Conservation (phyloP, 225 moss, liverwort and hornwort species). For the Pseudisothecium myosuroides region DNA sequence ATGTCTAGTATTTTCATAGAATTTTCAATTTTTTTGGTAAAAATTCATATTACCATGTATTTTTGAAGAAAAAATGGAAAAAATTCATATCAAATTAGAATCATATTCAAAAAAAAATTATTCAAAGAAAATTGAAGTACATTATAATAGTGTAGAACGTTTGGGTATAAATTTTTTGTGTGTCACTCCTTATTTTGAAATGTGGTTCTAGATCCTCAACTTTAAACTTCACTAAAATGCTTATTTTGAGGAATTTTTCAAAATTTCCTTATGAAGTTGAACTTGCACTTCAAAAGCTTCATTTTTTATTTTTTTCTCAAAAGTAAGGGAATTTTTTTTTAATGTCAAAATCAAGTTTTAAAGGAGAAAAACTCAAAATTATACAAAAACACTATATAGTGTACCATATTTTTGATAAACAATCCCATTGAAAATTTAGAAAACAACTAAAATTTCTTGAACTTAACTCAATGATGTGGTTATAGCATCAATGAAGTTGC, state of each 20-base stretch:
- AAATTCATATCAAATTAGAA: neutral
- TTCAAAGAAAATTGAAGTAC: too few species aligned
- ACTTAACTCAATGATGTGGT: neutral
- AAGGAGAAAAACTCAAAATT: neutral
- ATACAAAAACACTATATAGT: too few species aligned
- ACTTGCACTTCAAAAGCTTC: neutral
- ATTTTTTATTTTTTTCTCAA: neutral
- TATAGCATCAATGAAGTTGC: neutral
- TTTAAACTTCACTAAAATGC: neutral
- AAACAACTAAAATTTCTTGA: neutral
- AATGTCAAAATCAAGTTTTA: neutral
- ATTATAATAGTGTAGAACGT: neutral
- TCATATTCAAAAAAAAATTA: neutral
- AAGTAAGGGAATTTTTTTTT: neutral
- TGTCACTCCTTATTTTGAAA: neutral
- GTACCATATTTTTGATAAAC: too few species aligned
- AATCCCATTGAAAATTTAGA: neutral
- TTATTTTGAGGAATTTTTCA: neutral
- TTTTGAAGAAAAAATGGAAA: neutral
- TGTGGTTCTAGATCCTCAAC: neutral
- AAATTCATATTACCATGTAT: neutral
- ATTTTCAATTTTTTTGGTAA: neutral
- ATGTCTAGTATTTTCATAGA: neutral
- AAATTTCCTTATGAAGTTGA: accelerated
- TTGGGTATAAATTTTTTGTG: accelerated